Base-by-base conservation (phyloP, 495 filamentous ascomycete genomes). In the Talaromyces stipitatus region DNA sequence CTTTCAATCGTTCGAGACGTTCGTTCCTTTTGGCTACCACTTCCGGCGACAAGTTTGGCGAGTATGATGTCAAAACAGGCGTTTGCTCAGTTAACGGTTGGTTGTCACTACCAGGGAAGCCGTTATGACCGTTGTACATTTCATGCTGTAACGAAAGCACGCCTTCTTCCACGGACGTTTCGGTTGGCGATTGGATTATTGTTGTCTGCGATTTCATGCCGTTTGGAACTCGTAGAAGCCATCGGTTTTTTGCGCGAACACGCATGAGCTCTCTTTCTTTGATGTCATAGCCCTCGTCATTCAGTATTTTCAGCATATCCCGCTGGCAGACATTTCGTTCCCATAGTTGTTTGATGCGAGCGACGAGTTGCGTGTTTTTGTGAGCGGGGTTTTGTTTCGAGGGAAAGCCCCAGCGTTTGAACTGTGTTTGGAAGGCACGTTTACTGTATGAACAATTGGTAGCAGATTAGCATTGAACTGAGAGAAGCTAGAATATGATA, bases 321-420 rank as follows among this genome's bases (percentile, higher is more conserved):
- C 79, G 79, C 61, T 89, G 86, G 33, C 69, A 77, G 3, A 79
- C 74, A 60, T 92, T 92, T 30, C 72, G 71, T 64, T 87, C 84
- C 88, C 89, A 94, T 59, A 94, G 80, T 73, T 90, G 78, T 58
- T 82, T 82, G 43, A 90, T 79, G 1, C 89, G 79, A 2, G 75
- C 79, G 18, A 88, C 81, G 9, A 94, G 78, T 11, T 70, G 72
- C 23, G 73, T 68, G 63, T 89, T 86, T 63, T 85, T 86, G 66
- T 86, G 84, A 4, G 81, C 81, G 9, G 82, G 85, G 60, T 83
- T 85, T 59, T 85, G 82, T 66, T 87, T 89, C 57, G 76, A 81
- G 3, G 89, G 89, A 58, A 92, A 94, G 0, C 80, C 78, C 89
- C 89, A 94, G 67, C 82, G 76, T 62, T 82, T 86, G 70, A 90